These are phyloP conservation scores for Meira miltonrushii DNA, from an alignment of 1,284 basidiomycete genomes.

Conservation along the genomic window DNA sequence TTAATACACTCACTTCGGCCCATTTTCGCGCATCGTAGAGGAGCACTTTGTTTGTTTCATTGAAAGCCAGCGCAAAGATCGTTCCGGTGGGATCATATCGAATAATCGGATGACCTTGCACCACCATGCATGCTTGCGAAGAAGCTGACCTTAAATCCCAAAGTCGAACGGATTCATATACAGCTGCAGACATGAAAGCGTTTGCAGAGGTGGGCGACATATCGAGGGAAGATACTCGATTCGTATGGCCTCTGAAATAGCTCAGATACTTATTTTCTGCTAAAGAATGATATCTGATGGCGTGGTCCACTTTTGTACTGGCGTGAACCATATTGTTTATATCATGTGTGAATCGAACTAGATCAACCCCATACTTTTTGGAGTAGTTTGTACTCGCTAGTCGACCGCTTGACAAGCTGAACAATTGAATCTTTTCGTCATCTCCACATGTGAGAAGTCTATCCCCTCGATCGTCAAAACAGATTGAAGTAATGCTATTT, in stretches of 20 bases:
- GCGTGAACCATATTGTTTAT: conserved; percentile 78
- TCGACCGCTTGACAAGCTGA: conserved; percentile 77
- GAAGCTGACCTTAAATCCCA: conserved; percentile 84
- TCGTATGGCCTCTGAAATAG: conserved; percentile 92
- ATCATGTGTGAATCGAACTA: conserved; percentile 90
- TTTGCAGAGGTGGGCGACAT: conserved; percentile 82
- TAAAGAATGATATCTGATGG: conserved; percentile 85
- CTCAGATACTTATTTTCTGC: conserved; percentile 93
- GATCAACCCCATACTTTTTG: conserved; percentile 92
- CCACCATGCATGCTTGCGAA: conserved; percentile 59
- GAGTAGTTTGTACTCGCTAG: conserved; percentile 69
- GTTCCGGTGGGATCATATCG: conserved; percentile 84
- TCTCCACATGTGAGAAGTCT: conserved; percentile 79
- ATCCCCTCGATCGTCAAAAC: conserved; percentile 86
- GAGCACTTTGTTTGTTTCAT: conserved; percentile 53
- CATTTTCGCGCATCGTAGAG: conserved; percentile 78
- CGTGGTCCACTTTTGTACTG: conserved; percentile 91
- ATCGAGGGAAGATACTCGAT: conserved; percentile 77
- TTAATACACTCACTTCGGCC: conserved; percentile 62
- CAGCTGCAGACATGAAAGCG: conserved; percentile 86
- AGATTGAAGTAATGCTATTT: conserved; percentile 67
- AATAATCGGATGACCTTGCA: conserved; percentile 68
- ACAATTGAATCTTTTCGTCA: conserved; percentile 86
- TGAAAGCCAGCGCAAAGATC: conserved; percentile 88
- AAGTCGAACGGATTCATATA: conserved; percentile 88